phyloP scores from a whole-genome alignment of 192 early-diverging fungal species.

The Coemansia furcata region DNA sequence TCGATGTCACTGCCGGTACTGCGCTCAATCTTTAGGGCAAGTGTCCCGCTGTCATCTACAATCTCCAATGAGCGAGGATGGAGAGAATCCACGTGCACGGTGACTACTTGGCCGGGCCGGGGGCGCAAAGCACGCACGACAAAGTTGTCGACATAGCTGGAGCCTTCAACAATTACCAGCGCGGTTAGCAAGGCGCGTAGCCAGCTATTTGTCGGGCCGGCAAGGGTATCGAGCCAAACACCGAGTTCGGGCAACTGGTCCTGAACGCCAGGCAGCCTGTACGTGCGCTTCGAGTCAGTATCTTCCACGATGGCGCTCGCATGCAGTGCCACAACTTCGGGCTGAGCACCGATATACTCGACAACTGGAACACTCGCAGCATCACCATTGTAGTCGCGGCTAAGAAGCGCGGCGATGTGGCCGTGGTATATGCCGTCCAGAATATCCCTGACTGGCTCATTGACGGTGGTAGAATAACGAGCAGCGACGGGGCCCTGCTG shows the following conservation, averaged over 20 bases:
- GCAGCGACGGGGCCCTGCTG: constrained; percentile 87
- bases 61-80: background rate
- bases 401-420: constrained; percentile 74
- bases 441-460: constrained; percentile 87
- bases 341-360: constrained; percentile 62
- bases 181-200: constrained; percentile 74
- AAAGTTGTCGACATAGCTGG: constrained; percentile 60
- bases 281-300: background rate
- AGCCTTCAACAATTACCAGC: constrained; percentile 70
- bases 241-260: constrained; percentile 10
- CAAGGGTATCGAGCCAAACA: constrained; percentile 69
- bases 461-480: constrained; percentile 67
- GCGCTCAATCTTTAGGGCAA: constrained; percentile 77
- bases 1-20: constrained; percentile 57
- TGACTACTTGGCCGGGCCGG: constrained; percentile 54
- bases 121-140: constrained; percentile 61
- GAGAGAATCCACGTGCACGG: background rate
- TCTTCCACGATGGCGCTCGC: background rate
- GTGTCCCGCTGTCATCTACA: constrained; percentile 55
- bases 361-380: constrained; percentile 64
- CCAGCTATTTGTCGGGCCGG: constrained; percentile 71
- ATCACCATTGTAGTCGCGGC: constrained; percentile 66
- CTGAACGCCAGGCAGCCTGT: background rate
- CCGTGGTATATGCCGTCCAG: constrained; percentile 78
- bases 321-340: background rate